Evolutionary conservation across 768 basidiomycete genomes (phyloP), one percentile per base, ranked within the genome.

Genomic region (Trametes maxima): DNA sequence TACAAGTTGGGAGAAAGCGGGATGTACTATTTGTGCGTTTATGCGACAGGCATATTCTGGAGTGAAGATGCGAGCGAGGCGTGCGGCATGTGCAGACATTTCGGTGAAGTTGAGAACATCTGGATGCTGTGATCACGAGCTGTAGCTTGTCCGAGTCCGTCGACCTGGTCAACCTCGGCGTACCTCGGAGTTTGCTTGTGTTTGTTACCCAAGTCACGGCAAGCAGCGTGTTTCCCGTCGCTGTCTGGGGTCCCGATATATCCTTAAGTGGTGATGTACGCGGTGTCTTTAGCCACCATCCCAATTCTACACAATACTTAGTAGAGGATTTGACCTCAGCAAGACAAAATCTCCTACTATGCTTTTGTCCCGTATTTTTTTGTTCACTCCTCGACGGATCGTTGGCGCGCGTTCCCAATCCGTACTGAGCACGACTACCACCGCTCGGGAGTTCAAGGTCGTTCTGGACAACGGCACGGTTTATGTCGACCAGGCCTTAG

Each of bases 21-120:
- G 76, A 56, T 75, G 59, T 14, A 76, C 74, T 12, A 77, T 66
- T 58, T 76, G 75, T 1, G 74, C 73, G 56, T 76, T 75, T 24
- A 75, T 71, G 13, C 58, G 53, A 8, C 59, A 47, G 2, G 69
- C 69, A 43, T 68, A 67, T 59, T 67, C 67, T 1, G 72, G 64
- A 6, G 74, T 74, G 59, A 76, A 75, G 10, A 75, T 46, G 8
- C 71, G 69, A 36, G 71, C 63, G 17, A 74, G 68, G n/a, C 74
- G 72, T 48, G 65, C 60, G 37, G 67, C 70, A 44, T 71, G 58
- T 0, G 53, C 52, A 43, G 61, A 48, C 62, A 63, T 65, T 6
- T n/a, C n/a, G n/a, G n/a, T 5, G 57, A 2, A 13, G 14, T 25
- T n/a, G 16, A 43, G 42, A 14, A 14, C 37, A 39, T 7, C 37